Evolutionary conservation across 805 yeast species (phyloP), one percentile per base, ranked within the genome.

Genomic region (Ogataea glucozyma): DNA sequence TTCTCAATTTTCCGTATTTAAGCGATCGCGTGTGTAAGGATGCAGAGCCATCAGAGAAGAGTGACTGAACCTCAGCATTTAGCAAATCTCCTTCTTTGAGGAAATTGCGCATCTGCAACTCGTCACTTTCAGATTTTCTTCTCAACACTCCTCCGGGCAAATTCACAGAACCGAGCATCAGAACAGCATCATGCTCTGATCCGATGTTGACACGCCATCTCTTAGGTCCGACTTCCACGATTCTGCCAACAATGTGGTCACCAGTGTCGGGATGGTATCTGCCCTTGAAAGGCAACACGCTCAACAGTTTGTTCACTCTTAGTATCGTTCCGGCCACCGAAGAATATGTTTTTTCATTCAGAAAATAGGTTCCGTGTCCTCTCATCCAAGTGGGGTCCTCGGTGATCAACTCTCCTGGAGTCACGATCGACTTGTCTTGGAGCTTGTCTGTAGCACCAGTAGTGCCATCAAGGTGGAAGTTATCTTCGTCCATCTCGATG

Each of bases 141-240:
- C 99, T 78, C 55, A 93, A 69, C 2, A 93, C 86, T 43, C 99
- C 99, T 41, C 99, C 99, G 2, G 99, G 99, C 49, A 93, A 73
- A 63, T 93, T 93, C 16, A 93, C 96, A 1, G 97, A 88, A 10
- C 99, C 99, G 44, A 95, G 73, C 88, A 88, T 84, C 48, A 93
- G 68, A 0, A 88, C 83, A 0, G 97, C 98, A 60, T 89, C 91
- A 58, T 88, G 96, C 57, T 82, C 84, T n/a, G 88, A 88, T 21
- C 98, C 98, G 50, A 93, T 88, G 56, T 91, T 97, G 12, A 93
- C 98, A 60, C 85, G 88, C 99, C 99, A 93, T 55, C 98, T 73
- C 60, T 84, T 87, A 49, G 85, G 85, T 1, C 96, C 96, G 5
- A 91, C 97, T 56, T 93, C 98, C 2, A 93, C 83, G 52, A 93